A percentile compares a stretch with the other conserved stretches of the same genome.
These are phyloP conservation scores for Meyerozyma carpophila DNA, from an alignment of 1,139 yeast genomes.

Conservation along the genomic window DNA sequence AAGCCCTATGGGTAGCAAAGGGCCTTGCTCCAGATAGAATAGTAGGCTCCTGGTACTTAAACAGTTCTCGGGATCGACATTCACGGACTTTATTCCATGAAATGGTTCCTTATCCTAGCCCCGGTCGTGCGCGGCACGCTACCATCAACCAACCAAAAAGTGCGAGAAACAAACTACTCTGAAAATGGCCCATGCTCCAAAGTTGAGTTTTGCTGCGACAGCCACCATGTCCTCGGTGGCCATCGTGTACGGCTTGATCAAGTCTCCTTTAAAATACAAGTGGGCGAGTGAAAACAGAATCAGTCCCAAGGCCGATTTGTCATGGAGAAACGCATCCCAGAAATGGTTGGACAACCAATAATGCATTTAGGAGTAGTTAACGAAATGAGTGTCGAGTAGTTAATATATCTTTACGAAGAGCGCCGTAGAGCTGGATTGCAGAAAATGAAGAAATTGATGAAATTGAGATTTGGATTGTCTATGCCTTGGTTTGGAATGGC, in stretches of 20 bases:
- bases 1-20: too few relatives aligned
- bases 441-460: not conserved
- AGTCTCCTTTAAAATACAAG: conserved; percentile 42
- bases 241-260: conserved; percentile 32
- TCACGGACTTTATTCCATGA: too few relatives aligned
- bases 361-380: not conserved
- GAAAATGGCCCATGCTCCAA: conserved; percentile 38
- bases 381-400: not conserved
- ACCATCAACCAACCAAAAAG: conserved; percentile 22
- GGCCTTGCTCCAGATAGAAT: too few relatives aligned
- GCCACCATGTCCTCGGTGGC: conserved; percentile 44
- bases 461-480: not conserved
- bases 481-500: conserved; percentile 1
- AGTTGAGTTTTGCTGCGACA: conserved; percentile 37
- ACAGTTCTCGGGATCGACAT: not conserved
- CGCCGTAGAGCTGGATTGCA: not conserved
- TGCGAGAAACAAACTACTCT: conserved; percentile 12
- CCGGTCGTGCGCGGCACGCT: conserved; percentile 11
- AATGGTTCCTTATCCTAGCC: too few relatives aligned
- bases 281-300: conserved; percentile 40
- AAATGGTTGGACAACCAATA: conserved; percentile 38
- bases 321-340: conserved; percentile 48
- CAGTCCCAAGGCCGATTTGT: conserved; percentile 47
- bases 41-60: too few relatives aligned
- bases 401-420: not conserved